Percentiles rank a stretch among this genome's conserved stretches.
Evolutionary conservation across 257 asterid species (phyloP).

Genomic region (Lavandula angustifolia): DNA sequence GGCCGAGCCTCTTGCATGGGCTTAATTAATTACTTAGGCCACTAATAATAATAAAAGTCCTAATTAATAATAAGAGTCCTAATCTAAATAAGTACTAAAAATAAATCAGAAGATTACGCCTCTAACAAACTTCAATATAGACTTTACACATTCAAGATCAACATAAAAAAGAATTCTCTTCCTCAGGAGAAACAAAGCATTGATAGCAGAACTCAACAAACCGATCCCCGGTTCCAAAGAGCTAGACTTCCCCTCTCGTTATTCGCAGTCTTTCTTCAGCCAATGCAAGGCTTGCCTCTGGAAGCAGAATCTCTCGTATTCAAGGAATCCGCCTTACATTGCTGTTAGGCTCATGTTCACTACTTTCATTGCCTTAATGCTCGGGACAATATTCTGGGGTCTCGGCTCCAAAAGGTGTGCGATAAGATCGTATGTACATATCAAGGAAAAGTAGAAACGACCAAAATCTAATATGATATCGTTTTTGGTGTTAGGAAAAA

Average conservation of each 20-base stretch:
- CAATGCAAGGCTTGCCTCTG: slow-evolving; percentile 77
- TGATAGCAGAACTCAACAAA: slow-evolving; percentile 49
- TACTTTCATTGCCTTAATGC: slow-evolving; percentile 49
- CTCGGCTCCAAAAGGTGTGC: slow-evolving; percentile 68
- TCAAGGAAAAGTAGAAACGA: not conserved
- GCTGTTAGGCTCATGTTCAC: slow-evolving; percentile 68
- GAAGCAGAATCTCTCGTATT: slow-evolving; percentile 76
- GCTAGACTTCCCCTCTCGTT: slow-evolving; percentile 46
- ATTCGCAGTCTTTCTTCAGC: slow-evolving; percentile 55
- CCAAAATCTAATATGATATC: not conserved
- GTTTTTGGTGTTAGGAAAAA: slow-evolving; percentile 5
- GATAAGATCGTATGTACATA: too few relatives aligned
- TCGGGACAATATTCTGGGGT: slow-evolving; percentile 78
- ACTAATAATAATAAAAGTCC: too few relatives aligned
- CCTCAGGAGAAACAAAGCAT: slow-evolving; percentile 66
- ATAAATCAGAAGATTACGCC: too few relatives aligned
- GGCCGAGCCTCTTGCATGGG: too few relatives aligned
- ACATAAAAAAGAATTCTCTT: too few relatives aligned
- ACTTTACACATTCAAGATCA: too few relatives aligned
- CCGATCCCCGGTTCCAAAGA: slow-evolving; percentile 59
- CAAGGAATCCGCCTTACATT: slow-evolving; percentile 66
- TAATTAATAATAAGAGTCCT: too few relatives aligned
- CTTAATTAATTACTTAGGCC: too few relatives aligned
- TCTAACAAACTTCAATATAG: too few relatives aligned
- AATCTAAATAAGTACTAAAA: too few relatives aligned